Percentiles rank a stretch among this genome's conserved stretches.
Conservation (phyloP, 2,329 filamentous ascomycete genomes). For the Chaetomium globosum region DNA sequence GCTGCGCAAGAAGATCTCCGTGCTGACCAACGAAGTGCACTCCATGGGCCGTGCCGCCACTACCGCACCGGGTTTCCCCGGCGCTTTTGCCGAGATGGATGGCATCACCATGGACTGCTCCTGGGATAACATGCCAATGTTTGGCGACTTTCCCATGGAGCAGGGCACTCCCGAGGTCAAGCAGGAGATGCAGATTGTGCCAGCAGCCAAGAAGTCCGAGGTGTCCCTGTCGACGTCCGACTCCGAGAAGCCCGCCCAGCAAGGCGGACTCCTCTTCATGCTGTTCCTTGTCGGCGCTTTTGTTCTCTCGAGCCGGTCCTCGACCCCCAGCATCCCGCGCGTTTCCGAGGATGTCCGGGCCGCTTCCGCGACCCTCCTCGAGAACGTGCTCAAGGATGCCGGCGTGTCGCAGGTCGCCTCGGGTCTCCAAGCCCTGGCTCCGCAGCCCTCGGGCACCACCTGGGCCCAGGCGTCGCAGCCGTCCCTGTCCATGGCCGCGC, state of each 20-base stretch:
- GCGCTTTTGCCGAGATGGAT: constrained; percentile 80
- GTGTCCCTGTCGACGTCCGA: constrained; percentile 49
- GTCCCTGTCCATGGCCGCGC: constrained; percentile 47
- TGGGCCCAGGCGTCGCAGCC: constrained; percentile 47
- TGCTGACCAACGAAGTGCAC: constrained; percentile 73
- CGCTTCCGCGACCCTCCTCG: constrained; percentile 74
- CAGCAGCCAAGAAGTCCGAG: constrained; percentile 57
- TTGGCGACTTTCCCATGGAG: constrained; percentile 70
- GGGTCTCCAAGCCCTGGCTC: constrained; percentile 49
- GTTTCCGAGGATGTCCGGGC: constrained; percentile 80
- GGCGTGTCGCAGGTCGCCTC: constrained; percentile 58
- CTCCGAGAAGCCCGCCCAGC: constrained; percentile 67
- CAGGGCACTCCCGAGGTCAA: constrained; percentile 56
- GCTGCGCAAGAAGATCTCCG: constrained; percentile 87
- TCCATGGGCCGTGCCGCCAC: constrained; percentile 67
- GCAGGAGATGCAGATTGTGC: constrained; percentile 58
- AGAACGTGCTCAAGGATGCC: constrained; percentile 80
- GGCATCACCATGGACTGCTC: constrained; percentile 76
- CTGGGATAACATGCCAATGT: constrained; percentile 82
- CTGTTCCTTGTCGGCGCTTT: constrained; percentile 95
- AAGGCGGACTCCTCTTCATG: constrained; percentile 87
- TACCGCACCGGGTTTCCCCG: constrained; percentile 65
- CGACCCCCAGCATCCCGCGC: constrained; percentile 70
- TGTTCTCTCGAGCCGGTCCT: constrained; percentile 81
- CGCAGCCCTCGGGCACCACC: constrained; percentile 54